Base-by-base conservation (phyloP, 2,329 filamentous ascomycete genomes). In the Cercospora brassicicola region DNA sequence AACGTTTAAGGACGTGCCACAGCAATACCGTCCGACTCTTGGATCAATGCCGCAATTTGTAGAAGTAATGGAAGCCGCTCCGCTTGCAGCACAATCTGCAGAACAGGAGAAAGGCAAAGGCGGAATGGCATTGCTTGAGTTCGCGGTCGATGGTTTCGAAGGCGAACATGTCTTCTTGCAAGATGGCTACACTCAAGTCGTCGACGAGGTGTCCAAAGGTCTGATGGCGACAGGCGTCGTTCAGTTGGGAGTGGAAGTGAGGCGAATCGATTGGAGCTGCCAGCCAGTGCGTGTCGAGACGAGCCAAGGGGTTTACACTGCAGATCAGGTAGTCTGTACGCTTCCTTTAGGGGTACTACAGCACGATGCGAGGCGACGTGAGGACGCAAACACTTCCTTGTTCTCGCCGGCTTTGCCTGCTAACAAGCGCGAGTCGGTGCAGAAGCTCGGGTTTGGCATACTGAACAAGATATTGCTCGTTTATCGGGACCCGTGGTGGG, bases 381-480 rank as follows among this genome's bases (percentile, higher is more conserved):
- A 31, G 11, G 42, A 3, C 18, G 23, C 36, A 66, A 13, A 48
- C 3, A n/a, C 6, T 8, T 60, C 13, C 2, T 59, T 73, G 0
- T 74, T 73, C 63, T 18, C 65, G 30, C 72, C 73, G n/a, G 6
- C 20, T 6, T 51, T 73, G 8, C 72, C 73, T n/a, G 9, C 30
- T 5, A 62, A 68, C 23, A 73, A 71, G 60, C 59, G 51, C 23
- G 42, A 69, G 33, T 67, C 71, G 3, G 67, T 74, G 26, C 18
- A 42, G 5, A 66, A 51, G 23, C 67, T 75, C n/a, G 73, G 72
- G 1, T 74, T 71, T 39, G 73, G 73, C 28, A 74, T 71, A 4
- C 66, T 75, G n/a, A 71, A 75, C 61, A 75, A 75, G 64, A 68
- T 75, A 30, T 65, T 75, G 39, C 62, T 75, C 2, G 68, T 73